Evolutionary conservation across 2,329 filamentous ascomycete genomes (phyloP), one percentile per base, ranked within the genome.

Genomic region (Claviceps sorghi): DNA sequence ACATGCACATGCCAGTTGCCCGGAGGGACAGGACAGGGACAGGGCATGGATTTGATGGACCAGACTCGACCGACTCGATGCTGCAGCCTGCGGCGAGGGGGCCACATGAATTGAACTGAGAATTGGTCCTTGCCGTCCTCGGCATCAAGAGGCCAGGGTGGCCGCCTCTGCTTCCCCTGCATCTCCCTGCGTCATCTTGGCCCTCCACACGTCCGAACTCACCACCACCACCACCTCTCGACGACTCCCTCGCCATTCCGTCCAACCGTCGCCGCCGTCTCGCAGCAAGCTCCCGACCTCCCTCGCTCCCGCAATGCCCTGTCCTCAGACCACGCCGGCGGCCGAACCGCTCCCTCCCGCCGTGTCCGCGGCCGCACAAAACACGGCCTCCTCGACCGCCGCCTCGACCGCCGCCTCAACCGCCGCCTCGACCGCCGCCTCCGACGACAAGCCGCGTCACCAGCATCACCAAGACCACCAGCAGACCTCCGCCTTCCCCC

Each of bases 401-500:
- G 22, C 19, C n/a, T n/a, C n/a, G 4, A 11, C 40, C 40, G 40
- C 11, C 7, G n/a, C 19, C 26, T 26, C 26, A n/a, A 19, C 26
- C 32, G 11, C 43, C 34, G 15, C 45, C 30, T 21, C 40, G 4
- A 11, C 40, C 40, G 40, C 11, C 7, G n/a, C 19, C 26, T 26
- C 26, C 26, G 3, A 30, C 13, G 22, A 45, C 22, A 17, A 45
- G 19, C n/a, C n/a, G n/a, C 46, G 26, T 29, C 41, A 43, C n/a
- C n/a, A 52, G n/a, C 9, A 22, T 2, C 26, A 45, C 10, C 11
- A 21, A 8, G 7, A 26, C 8, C 50, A 17, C 6, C 52, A 52
- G 34, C 36, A 38, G 13, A 11, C 34, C n/a, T 52, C 53, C 29
- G 43, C 50, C 44, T 75, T 76, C 59, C 56, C 66, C 4, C 63